Percentiles rank a stretch among this genome's conserved stretches.
Conservation (phyloP, 768 basidiomycete species). For the Wakefieldia striispora region DNA sequence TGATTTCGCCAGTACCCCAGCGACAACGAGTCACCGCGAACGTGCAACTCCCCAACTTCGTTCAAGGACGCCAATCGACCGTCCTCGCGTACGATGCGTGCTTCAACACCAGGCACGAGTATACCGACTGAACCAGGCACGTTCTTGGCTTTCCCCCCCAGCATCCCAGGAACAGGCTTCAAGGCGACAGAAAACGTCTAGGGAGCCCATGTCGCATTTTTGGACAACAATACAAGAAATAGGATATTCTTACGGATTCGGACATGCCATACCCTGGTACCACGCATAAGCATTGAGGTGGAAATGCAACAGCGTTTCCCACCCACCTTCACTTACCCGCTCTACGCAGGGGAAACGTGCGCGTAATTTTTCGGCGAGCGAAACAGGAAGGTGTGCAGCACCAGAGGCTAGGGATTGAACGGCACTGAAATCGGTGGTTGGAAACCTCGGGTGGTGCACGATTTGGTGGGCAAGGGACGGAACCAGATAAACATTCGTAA, state of each 20-base stretch:
- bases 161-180: conserved; percentile 44
- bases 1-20: conserved; percentile 74
- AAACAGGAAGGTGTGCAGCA: conserved; percentile 65
- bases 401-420: conserved; percentile 47
- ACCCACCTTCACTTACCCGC: conserved; percentile 46
- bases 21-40: conserved; percentile 54
- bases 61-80: conserved; percentile 50
- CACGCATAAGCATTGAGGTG: neutral
- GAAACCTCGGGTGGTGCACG: conserved; percentile 48
- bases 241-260: conserved; percentile 47
- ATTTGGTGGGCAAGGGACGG: conserved; percentile 68
- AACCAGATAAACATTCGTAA: conserved; percentile 49
- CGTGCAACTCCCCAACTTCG: conserved; percentile 66
- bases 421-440: conserved; percentile 51
- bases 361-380: conserved; percentile 46
- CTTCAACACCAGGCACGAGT: conserved; percentile 63
- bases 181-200: conserved; percentile 56
- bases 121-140: conserved; percentile 52
- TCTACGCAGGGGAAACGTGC: conserved; percentile 35
- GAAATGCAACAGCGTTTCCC: too few relatives aligned
- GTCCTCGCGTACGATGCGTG: conserved; percentile 55
- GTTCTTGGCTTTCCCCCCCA: conserved; percentile 41
- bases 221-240: neutral
- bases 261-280: conserved; percentile 70
- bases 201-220: neutral